phyloP scores from a whole-genome alignment of 257 asterid species.

The Nicotiana knightiana region DNA sequence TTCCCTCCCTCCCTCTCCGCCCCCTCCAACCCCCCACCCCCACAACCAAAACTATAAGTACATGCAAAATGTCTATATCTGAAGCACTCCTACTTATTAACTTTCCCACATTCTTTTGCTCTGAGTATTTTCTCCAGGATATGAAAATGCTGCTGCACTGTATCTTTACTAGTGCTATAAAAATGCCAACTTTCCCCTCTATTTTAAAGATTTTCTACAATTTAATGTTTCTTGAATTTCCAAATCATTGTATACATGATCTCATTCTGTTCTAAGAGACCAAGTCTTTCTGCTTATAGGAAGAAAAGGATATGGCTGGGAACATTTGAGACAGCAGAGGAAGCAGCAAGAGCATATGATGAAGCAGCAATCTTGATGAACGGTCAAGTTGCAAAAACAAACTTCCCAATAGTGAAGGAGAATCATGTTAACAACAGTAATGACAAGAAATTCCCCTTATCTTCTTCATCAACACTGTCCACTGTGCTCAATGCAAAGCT shows the following conservation, averaged over 20 bases:
- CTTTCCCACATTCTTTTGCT: neutral
- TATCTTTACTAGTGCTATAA: neutral
- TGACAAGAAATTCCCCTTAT: neutral
- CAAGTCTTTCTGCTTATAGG: conserved; percentile 16
- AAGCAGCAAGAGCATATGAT: conserved; percentile 70
- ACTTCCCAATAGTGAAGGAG: conserved; percentile 32
- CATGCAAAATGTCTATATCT: neutral
- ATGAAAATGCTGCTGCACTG: neutral
- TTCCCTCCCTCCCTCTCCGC: too few species aligned
- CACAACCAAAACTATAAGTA: neutral
- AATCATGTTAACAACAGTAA: neutral
- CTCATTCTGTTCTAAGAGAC: neutral
- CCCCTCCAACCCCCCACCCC: neutral
- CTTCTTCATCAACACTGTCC: conserved; percentile 20
- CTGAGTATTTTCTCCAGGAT: neutral
- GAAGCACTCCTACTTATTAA: neutral
- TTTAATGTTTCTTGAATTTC: neutral
- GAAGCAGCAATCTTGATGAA: conserved; percentile 65
- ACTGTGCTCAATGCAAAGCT: conserved; percentile 53
- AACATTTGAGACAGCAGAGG: conserved; percentile 70
- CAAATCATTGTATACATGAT: neutral
- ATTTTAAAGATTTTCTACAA: neutral
- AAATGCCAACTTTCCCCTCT: neutral
- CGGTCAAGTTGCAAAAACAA: conserved; percentile 65
- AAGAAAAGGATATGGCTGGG: conserved; percentile 83